Evolutionary conservation across 2,329 filamentous ascomycete species (phyloP), one percentile per base, ranked within the genome.

Genomic region (Drechslerella dactyloides): DNA sequence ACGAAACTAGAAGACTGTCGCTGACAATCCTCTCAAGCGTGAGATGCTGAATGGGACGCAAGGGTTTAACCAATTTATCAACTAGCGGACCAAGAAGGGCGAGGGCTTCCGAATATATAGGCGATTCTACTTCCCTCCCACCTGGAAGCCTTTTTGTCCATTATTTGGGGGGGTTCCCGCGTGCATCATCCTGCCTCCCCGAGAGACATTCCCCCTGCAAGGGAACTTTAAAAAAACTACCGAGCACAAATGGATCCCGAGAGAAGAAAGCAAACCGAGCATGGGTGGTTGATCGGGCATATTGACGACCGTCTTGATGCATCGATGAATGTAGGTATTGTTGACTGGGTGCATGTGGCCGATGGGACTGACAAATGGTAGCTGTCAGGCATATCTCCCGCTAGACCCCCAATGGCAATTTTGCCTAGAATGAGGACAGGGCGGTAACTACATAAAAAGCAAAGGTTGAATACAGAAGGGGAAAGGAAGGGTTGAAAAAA

Each of bases 141-240:
- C 37, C 37, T 59, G 51, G 24, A 10, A 44, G 44, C 58, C 48
- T 62, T 35, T 50, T 48, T 62, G 48, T 48, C 37, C 50, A 35
- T 37, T 13, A 44, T 24, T 63, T 57, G 65, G 65, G 65, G 58
- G 33, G 40, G 35, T 48, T 60, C 42, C 57, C 57, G 58, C 58
- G 64, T 69, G 65, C 58, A 58, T 69, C 65, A 33, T 61, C 58
- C 62, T 63, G 53, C 65, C 65, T 70, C 66, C 66, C 62, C 66
- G 66, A 59, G 53, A 54, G 54, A 65, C 59, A 65, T 56, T 54
- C 52, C 51, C 54, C 60, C 60, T 72, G 66, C 66, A 59, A 65
- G 59, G 60, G 60, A 66, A 73, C 69, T 58, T 66, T 73, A 68
- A 73, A 73, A 73, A 73, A 48, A 60, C 62, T 68, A 59, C 61